Evolutionary conservation across 2,329 filamentous ascomycete genomes (phyloP), one percentile per base, ranked within the genome.

Genomic region (Verticillium isaacii): DNA sequence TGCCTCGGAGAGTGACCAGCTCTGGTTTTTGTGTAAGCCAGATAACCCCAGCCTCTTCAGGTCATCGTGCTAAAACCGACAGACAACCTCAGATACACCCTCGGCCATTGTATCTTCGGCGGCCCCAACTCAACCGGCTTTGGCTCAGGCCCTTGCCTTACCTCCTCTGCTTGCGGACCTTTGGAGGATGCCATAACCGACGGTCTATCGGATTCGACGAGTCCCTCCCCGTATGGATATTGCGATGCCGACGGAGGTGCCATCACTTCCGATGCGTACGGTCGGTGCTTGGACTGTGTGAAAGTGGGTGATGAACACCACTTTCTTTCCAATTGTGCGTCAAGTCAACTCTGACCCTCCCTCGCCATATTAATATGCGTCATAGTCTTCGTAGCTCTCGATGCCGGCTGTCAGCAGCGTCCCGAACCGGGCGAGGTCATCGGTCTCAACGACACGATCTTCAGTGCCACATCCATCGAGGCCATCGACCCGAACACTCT

Each of bases 1-100:
- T 39, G 81, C 77, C 1, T 61, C 62, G 7, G 82, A 85, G 71
- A 85, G 72, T 60, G 83, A 86, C 64, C 81, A 83, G 63, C 74
- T 76, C 57, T 85, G 82, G 83, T 85, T 85, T 64, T 66, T 85
- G 54, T 84, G 83, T 85, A 76, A 73, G 82, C 73, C n/a, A 17
- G n/a, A 5, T 25, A 17, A 2, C 17, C 34, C 34, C 32, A 25
- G 9, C 32, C 6, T 50, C 25, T 15, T 29, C 32, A 2, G 19
- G 6, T 61, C 2, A 64, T 14, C n/a, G 4, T 39, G 23, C 45
- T 23, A 12, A 50, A 17, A 2, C 71, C 60, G 39, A 7, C 23
- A 85, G 83, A 86, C 65, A 85, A 86, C 65, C 68, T 85, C 54
- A 75, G 82, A 64, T 85, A 82, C 68, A 74, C 79, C 14, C 75